phyloP scores from a whole-genome alignment of 495 filamentous ascomycete species.

The Daldinia concentrica region DNA sequence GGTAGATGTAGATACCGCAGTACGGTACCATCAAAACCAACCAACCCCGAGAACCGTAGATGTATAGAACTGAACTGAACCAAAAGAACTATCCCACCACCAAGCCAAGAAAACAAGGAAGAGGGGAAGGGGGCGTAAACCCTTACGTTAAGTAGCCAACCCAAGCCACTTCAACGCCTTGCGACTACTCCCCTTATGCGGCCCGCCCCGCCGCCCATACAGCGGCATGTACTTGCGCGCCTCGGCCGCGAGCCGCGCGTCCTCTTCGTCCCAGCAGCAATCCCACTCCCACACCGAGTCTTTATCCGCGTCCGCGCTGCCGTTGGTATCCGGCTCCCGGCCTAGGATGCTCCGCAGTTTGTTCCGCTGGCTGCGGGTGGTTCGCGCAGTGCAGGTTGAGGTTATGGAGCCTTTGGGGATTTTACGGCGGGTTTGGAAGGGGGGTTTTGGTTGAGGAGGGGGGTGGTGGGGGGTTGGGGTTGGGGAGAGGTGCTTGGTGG shows the following conservation, averaged over 20 bases:
- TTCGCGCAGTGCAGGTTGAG: constrained; percentile 16
- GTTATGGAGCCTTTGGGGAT: constrained; percentile 27
- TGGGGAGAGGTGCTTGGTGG: not conserved
- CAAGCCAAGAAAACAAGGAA: not conserved
- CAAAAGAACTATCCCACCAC: no score
- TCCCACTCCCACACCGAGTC: not conserved
- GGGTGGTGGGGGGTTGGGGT: not conserved
- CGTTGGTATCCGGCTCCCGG: constrained; percentile 1
- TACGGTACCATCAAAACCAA: no score
- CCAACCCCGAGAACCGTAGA: no score
- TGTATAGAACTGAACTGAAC: no score
- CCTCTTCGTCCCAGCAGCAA: constrained; percentile 10
- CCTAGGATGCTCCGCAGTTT: constrained; percentile 32
- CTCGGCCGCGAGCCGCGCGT: constrained; percentile 36
- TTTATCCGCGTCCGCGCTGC: not conserved
- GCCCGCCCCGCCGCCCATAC: constrained; percentile 29
- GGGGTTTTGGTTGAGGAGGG: not conserved
- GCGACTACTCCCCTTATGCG: constrained; percentile 44
- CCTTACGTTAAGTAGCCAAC: constrained; percentile 30
- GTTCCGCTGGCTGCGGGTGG: constrained; percentile 34
- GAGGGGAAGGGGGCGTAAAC: no score
- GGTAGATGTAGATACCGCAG: no score
- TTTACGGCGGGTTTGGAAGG: constrained; percentile 1
- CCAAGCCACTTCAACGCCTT: constrained; percentile 53
- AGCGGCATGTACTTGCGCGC: constrained; percentile 51